Percentiles rank a stretch among this genome's conserved stretches.
Conservation (phyloP, 352 stramenopile species). For the Phytophthora chlamydospora region DNA sequence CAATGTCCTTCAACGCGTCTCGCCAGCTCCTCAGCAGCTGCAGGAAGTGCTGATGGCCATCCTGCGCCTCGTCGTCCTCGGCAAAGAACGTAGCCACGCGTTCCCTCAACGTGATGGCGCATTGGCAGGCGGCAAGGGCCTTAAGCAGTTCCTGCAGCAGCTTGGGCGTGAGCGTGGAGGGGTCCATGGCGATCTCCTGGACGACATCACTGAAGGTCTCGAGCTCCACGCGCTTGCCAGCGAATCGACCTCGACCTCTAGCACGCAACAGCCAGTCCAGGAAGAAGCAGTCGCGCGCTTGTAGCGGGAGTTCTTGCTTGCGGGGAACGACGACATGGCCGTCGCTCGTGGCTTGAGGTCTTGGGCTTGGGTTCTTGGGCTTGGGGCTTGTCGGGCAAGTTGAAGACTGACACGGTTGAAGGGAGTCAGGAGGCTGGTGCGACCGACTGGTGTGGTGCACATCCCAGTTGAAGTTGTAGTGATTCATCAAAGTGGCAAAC, state of each 20-base stretch:
- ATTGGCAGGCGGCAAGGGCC: slow-evolving; percentile 26
- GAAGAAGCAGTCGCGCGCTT: slow-evolving; percentile 16
- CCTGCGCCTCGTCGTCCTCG: slow-evolving; percentile 6
- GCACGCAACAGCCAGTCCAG: slow-evolving; percentile 8
- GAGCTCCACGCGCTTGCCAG: background rate
- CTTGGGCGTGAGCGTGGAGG: slow-evolving; percentile 5
- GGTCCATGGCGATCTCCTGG: slow-evolving; percentile 6
- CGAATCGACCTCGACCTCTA: background rate
- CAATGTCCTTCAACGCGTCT: background rate
- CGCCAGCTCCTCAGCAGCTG: slow-evolving; percentile 9
- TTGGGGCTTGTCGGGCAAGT: no score
- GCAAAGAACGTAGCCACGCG: slow-evolving; percentile 22
- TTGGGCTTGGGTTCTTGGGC: no score
- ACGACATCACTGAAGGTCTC: slow-evolving; percentile 5
- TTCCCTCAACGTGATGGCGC: slow-evolving; percentile 23
- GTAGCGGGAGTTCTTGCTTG: slow-evolving; percentile 12
- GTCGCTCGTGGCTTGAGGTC: no score
- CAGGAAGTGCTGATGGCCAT: slow-evolving; percentile 11
- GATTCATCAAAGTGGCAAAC: no score
- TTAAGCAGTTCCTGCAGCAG: slow-evolving; percentile 16
- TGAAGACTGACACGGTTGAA: no score
- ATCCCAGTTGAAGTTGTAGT: no score
- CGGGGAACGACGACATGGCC: slow-evolving; percentile 9
- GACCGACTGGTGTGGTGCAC: no score
- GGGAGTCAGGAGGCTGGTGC: no score